Conservation (phyloP, 768 basidiomycete species). For the Rhizopogon vinicolor region DNA sequence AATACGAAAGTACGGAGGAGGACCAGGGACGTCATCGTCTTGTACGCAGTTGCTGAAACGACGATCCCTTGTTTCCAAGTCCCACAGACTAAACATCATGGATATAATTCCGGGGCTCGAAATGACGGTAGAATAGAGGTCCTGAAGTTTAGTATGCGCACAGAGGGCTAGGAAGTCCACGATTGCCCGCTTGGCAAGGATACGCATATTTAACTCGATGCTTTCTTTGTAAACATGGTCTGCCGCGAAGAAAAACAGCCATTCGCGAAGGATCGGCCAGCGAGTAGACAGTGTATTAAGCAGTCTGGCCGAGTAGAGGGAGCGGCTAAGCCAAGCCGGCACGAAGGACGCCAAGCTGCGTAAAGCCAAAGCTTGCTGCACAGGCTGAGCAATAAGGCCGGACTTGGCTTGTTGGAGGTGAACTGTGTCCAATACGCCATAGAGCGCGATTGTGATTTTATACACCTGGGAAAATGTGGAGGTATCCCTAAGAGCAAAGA, state of each 20-base stretch:
- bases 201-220: slow-evolving; percentile 16
- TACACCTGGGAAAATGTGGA: slow-evolving; percentile 16
- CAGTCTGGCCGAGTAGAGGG: neutral
- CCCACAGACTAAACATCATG: slow-evolving; percentile 24
- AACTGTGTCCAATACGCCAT: slow-evolving; percentile 10
- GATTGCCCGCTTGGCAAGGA: slow-evolving; percentile 14
- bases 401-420: slow-evolving; percentile 13
- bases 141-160: slow-evolving; percentile 7
- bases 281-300: slow-evolving; percentile 7
- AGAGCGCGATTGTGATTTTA: slow-evolving; percentile 16
- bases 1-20: slow-evolving; percentile 3
- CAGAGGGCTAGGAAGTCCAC: slow-evolving; percentile 18
- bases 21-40: neutral
- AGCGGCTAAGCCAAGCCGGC: slow-evolving; percentile 1
- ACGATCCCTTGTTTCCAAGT: slow-evolving; percentile 15
- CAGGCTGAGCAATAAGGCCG: neutral
- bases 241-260: slow-evolving; percentile 21
- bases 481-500: slow-evolving; percentile 13
- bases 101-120: slow-evolving; percentile 12
- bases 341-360: slow-evolving; percentile 12
- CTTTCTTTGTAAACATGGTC: slow-evolving; percentile 17
- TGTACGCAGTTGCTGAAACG: slow-evolving; percentile 11
- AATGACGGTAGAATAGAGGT: slow-evolving; percentile 14
- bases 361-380: slow-evolving; percentile 15
- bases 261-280: slow-evolving; percentile 16